Percentiles rank a stretch among this genome's conserved stretches.
These are phyloP conservation scores for Plasmodium berghei DNA, from an alignment of 169 alveolate species.

Conservation along the genomic window DNA sequence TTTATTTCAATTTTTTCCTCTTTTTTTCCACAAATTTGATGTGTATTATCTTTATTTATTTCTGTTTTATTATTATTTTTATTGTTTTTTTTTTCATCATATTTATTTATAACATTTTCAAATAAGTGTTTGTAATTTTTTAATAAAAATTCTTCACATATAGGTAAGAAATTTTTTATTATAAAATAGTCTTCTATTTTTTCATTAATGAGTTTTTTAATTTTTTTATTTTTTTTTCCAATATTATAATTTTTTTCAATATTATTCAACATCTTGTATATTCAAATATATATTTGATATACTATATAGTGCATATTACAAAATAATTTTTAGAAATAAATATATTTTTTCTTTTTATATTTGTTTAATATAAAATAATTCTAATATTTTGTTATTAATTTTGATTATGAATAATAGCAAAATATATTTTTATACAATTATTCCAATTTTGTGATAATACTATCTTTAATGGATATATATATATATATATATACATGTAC, in stretches of 20 bases:
- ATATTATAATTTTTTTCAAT: not conserved
- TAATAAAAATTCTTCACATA: constrained; percentile 68
- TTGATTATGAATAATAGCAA: too few relatives aligned
- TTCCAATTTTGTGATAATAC: too few relatives aligned
- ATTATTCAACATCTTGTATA: not conserved
- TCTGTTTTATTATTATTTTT: not conserved
- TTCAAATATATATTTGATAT: too few relatives aligned
- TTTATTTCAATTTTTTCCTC: not conserved
- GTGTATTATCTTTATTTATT: not conserved
- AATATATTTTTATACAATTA: too few relatives aligned
- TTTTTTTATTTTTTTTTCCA: constrained; percentile 17
- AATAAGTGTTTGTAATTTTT: constrained; percentile 21
- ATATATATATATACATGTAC: too few relatives aligned
- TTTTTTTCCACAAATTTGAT: not conserved
- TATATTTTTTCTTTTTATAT: too few relatives aligned
- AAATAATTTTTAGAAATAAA: too few relatives aligned
- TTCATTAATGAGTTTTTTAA: constrained; percentile 21
- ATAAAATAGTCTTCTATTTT: constrained; percentile 56
- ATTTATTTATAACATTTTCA: not conserved
- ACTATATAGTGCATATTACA: too few relatives aligned
- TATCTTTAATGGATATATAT: too few relatives aligned
- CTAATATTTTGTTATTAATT: too few relatives aligned
- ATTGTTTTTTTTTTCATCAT: not conserved
- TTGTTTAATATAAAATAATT: too few relatives aligned
- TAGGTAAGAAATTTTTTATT: constrained; percentile 50